Percentiles rank a stretch among this genome's conserved stretches.
phyloP scores from a whole-genome alignment of 345 rosid species.

The Lenwebbia sp. region DNA sequence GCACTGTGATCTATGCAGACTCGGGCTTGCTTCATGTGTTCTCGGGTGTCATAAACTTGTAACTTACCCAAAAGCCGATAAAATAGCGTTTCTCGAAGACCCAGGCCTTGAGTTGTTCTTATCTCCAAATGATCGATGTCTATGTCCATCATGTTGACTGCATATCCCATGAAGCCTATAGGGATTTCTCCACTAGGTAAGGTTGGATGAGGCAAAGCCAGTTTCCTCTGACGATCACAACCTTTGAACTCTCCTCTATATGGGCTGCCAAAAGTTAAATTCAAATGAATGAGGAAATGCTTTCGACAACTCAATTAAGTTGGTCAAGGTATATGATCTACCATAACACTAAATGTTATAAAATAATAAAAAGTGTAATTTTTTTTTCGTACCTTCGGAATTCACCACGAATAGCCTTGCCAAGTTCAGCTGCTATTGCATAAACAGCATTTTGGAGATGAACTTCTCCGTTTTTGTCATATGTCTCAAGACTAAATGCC shows the following conservation, averaged over 20 bases:
- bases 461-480: conserved; percentile 18
- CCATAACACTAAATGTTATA: neutral
- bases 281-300: neutral
- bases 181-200: conserved; percentile 25
- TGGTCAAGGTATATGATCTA: neutral
- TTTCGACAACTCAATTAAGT: neutral
- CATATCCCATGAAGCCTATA: conserved; percentile 53
- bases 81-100: conserved; percentile 51
- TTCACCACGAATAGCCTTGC: conserved; percentile 27
- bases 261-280: neutral
- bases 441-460: conserved; percentile 17
- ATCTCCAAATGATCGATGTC: conserved; percentile 2
- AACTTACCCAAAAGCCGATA: conserved; percentile 35
- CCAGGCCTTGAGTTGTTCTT: conserved; percentile 15
- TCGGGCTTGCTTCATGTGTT: too few relatives aligned
- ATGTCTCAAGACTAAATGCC: conserved; percentile 19
- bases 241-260: neutral
- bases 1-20: conserved; percentile 19
- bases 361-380: too few relatives aligned
- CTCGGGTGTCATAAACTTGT: conserved; percentile 52
- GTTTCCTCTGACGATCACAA: conserved; percentile 9
- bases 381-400: conserved; percentile 38
- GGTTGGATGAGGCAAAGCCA: conserved; percentile 30
- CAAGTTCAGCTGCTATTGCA: conserved; percentile 24
- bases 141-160: conserved; percentile 47